Conservation (phyloP, 495 filamentous ascomycete genomes). For the Bryoglossum gracile region DNA sequence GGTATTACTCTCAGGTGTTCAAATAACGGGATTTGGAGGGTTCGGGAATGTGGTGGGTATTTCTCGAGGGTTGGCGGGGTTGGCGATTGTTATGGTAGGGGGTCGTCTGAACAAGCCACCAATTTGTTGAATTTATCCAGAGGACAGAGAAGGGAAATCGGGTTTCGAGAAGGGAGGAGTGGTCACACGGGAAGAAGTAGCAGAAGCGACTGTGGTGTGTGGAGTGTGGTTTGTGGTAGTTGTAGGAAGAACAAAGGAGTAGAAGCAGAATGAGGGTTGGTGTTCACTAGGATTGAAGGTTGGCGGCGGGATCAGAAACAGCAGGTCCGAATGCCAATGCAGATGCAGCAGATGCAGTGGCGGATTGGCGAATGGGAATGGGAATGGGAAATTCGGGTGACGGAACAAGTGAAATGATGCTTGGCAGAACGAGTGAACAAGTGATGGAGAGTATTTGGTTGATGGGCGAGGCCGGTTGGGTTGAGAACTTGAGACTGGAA, state of each 20-base stretch:
- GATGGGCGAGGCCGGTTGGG: not conserved
- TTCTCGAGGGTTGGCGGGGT: slow-evolving; percentile 2
- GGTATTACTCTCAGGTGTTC: not conserved
- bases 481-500: too few relatives aligned
- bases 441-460: not conserved
- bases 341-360: too few relatives aligned
- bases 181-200: slow-evolving; percentile 7
- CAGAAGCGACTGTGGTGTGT: slow-evolving; percentile 19
- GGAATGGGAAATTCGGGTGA: slow-evolving; percentile 1
- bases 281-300: too few relatives aligned
- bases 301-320: not conserved
- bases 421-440: slow-evolving; percentile 5
- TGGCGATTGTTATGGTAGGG: slow-evolving; percentile 7
- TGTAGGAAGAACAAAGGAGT: not conserved
- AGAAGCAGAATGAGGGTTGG: too few relatives aligned
- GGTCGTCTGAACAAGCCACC: slow-evolving; percentile 8
- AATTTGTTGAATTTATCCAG: slow-evolving; percentile 19
- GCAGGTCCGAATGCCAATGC: not conserved
- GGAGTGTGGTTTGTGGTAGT: not conserved
- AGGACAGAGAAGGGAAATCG: slow-evolving; percentile 8
- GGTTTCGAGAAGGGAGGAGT: slow-evolving; percentile 6
- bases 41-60: not conserved
- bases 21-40: not conserved
- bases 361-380: not conserved
- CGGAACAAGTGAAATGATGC: slow-evolving; percentile 15